Base-by-base conservation (phyloP, 2,329 filamentous ascomycete genomes). In the Thyridium curvatum region DNA sequence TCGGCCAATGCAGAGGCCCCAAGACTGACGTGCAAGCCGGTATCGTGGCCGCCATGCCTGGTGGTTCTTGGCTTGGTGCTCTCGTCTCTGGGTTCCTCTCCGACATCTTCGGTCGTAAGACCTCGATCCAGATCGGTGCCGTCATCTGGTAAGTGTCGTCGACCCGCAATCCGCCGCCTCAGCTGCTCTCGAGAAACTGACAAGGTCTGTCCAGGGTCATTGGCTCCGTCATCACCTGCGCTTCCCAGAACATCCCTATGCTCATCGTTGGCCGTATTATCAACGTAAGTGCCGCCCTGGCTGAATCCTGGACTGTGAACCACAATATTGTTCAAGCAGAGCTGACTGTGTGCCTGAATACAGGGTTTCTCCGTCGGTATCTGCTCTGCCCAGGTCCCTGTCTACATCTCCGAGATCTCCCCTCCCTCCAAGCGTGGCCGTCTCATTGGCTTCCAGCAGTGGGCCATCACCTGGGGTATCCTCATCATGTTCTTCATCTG, bases 351-450 rank as follows among this genome's bases (percentile, higher is more conserved):
- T n/a, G n/a, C n/a, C n/a, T n/a, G n/a, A n/a, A n/a, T n/a, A n/a
- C n/a, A n/a, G n/a, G 83, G 83, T 43, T 55, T 86, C 46, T 74
- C 75, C 35, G 82, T 86, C 43, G 84, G 83, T 47, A 85, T 86
- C 54, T 82, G 77, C 57, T 85, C 80, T 17, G 79, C 82, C 18
- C 79, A 86, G 53, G 82, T 84, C 2, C 81, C 80, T 0, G 80
- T 84, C 41, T 86, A 85, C 56, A 77, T 85, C 36, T 75, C 79
- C 26, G 83, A 86, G 54, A 55, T 84, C 17, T 74, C 68, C 1
- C 67, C 64, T 55, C 50, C 74, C 58, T 68, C 64, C 44, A 60
- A 59, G 48, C 57, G 66, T 30, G 66, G 66, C 18, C 61, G 61
- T 10, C 55, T 69, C 26, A 62, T 70, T 29, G 58, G 61, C 10